phyloP scores from a whole-genome alignment of 495 filamentous ascomycete species.

The Aspergillus ostianus region DNA sequence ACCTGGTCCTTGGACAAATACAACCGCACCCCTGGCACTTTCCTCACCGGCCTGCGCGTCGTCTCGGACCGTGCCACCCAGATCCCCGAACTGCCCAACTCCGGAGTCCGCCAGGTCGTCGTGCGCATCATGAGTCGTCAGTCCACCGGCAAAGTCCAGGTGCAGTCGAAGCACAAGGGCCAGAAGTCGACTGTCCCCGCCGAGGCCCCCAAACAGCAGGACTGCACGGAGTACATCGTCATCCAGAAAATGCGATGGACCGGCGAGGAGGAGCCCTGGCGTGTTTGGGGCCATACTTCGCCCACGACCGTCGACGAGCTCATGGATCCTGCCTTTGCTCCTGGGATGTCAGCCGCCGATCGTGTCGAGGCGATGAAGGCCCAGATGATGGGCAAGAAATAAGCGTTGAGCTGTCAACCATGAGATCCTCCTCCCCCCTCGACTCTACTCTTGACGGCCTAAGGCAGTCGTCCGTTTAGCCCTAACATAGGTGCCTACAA shows the following conservation, averaged over 20 bases:
- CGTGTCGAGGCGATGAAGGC: slow-evolving; percentile 37
- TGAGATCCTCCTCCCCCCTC: neutral
- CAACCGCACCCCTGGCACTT: slow-evolving; percentile 49
- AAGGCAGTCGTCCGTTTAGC: no score
- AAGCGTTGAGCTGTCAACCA: slow-evolving; percentile 2
- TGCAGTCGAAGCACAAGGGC: neutral
- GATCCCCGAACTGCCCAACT: slow-evolving; percentile 46
- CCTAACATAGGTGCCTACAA: neutral
- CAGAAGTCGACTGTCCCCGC: neutral
- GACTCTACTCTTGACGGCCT: neutral
- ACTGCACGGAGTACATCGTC: slow-evolving; percentile 75
- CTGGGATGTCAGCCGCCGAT: slow-evolving; percentile 31
- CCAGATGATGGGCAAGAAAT: slow-evolving; percentile 23
- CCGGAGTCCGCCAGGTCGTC: slow-evolving; percentile 65
- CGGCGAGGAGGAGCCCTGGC: slow-evolving; percentile 64
- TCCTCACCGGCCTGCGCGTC: slow-evolving; percentile 48
- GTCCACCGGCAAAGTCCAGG: slow-evolving; percentile 31
- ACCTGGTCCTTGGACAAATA: slow-evolving; percentile 69
- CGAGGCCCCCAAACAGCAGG: slow-evolving; percentile 50
- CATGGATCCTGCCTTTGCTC: slow-evolving; percentile 32
- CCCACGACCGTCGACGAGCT: slow-evolving; percentile 56
- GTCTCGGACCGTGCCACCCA: slow-evolving; percentile 56
- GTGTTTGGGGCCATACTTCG: slow-evolving; percentile 68
- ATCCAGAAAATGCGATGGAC: slow-evolving; percentile 60
- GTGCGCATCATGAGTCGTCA: slow-evolving; percentile 71